Base-by-base conservation (phyloP, 768 basidiomycete genomes). In the Mycena indigotica region DNA sequence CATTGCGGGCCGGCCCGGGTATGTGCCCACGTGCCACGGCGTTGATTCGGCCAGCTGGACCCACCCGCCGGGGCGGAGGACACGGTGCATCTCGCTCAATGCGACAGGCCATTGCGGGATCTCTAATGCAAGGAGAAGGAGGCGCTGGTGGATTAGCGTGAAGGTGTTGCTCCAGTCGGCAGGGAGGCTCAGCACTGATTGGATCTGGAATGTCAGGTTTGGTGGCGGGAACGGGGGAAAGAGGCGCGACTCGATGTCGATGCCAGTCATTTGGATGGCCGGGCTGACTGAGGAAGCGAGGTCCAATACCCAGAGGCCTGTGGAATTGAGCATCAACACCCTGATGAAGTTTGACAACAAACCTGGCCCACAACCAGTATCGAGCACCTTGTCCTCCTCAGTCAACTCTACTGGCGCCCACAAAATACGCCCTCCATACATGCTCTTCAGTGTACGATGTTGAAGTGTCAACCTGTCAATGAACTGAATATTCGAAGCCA, bases 91-190 rank as follows among this genome's bases (percentile, higher is more conserved):
- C 26, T 61, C 56, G 17, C 26, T 44, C 3, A 61, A n/a, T 8
- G 50, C 60, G 3, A 21, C 19, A 4, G 38, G 56, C 60, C 60
- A 61, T 39, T 61, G 46, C 23, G 41, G 41, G 5, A 26, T 30
- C 30, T 51, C 28, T 6, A 61, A 35, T 26, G 50, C 55, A 39
- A 35, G 26, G n/a, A 56, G n/a, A 28, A 56, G 56, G 5, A 61
- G 45, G 21, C 60, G 60, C 30, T 61, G 51, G 48, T 57, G 50
- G 55, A 66, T 63, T 0, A 64, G 51, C 41, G 55, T 39, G 40
- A 64, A 65, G 3, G 58, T 50, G 53, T 55, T 35, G 49, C 17
- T 56, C 65, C 60, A 61, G 12, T 57, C 45, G 13, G 28, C n/a
- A 6, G 62, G 64, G 6, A 63, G 53, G 8, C 40, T 23, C 13